A percentile compares a stretch with the other conserved stretches of the same genome.
Evolutionary conservation across 2,329 filamentous ascomycete genomes (phyloP).

Genomic region (Ophiostoma ips): DNA sequence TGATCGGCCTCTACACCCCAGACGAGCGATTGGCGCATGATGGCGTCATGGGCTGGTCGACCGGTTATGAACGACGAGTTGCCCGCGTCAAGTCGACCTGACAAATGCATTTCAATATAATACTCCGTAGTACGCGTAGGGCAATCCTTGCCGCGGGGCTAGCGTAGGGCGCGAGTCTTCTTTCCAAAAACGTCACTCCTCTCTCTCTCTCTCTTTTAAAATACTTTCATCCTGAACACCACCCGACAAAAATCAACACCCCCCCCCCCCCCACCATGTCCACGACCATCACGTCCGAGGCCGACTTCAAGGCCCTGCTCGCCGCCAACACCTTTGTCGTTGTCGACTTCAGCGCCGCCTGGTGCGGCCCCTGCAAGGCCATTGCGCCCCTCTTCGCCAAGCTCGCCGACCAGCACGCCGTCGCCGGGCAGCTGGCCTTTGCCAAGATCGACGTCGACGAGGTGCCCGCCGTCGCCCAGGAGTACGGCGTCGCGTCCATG

Average conservation of each 20-base stretch:
- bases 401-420: constrained; percentile 28
- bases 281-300: constrained; percentile 27
- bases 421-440: constrained; percentile 34
- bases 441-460: constrained; percentile 47
- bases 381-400: constrained; percentile 41
- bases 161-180: no score
- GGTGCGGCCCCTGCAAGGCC: constrained; percentile 47
- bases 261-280: constrained; percentile 12
- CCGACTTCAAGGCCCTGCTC: constrained; percentile 36
- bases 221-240: not conserved
- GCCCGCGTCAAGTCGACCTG: no score
- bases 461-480: constrained; percentile 33
- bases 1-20: no score
- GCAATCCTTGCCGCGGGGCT: no score
- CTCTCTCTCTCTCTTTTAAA: not conserved
- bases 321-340: constrained; percentile 34
- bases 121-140: no score
- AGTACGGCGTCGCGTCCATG: constrained; percentile 40
- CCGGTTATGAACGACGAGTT: no score
- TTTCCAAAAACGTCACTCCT: not conserved
- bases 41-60: no score
- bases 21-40: no score
- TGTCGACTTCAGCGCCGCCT: constrained; percentile 44
- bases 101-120: no score
- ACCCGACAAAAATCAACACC: not conserved